phyloP scores from a whole-genome alignment of 1,284 basidiomycete species.

The Mycena sp. region DNA sequence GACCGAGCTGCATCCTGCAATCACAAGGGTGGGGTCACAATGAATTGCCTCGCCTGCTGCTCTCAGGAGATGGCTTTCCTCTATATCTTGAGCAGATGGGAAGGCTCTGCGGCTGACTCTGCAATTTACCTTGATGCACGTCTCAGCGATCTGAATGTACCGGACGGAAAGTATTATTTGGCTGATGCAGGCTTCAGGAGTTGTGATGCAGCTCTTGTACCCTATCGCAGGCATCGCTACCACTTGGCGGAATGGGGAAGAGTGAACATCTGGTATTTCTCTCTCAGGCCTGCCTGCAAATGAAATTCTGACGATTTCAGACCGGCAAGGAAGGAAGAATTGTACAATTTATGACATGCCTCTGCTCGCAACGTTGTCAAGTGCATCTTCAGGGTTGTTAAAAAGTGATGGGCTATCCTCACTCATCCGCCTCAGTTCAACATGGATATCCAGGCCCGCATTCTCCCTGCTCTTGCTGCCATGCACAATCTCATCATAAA shows the following conservation, averaged over 20 bases:
- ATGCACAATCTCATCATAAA: conserved; percentile 32
- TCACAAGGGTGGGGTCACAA: neutral
- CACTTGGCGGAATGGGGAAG: conserved; percentile 28
- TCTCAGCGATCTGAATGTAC: conserved; percentile 27
- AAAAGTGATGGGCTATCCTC: conserved; percentile 42
- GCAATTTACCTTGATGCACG: conserved; percentile 29
- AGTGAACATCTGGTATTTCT: neutral
- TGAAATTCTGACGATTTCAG: too few relatives aligned
- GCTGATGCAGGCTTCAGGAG: conserved; percentile 36
- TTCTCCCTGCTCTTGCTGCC: conserved; percentile 37
- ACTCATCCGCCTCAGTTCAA: conserved; percentile 34
- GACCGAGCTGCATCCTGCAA: neutral
- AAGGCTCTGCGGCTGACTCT: conserved; percentile 34
- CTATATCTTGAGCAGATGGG: conserved; percentile 34
- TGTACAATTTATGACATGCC: conserved; percentile 48
- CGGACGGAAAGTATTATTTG: conserved; percentile 32
- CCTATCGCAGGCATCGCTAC: conserved; percentile 24
- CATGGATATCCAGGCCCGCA: conserved; percentile 39
- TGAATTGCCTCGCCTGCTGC: conserved; percentile 17
- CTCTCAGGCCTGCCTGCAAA: neutral
- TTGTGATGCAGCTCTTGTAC: conserved; percentile 9
- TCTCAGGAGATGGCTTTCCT: conserved; percentile 30
- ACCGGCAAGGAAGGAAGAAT: conserved; percentile 41
- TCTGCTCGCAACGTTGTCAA: too few relatives aligned
- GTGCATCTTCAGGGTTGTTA: conserved; percentile 48